Evolutionary conservation across 176 grass and related monocot genomes (phyloP).

Genomic region (Rhynchospora pubera): DNA sequence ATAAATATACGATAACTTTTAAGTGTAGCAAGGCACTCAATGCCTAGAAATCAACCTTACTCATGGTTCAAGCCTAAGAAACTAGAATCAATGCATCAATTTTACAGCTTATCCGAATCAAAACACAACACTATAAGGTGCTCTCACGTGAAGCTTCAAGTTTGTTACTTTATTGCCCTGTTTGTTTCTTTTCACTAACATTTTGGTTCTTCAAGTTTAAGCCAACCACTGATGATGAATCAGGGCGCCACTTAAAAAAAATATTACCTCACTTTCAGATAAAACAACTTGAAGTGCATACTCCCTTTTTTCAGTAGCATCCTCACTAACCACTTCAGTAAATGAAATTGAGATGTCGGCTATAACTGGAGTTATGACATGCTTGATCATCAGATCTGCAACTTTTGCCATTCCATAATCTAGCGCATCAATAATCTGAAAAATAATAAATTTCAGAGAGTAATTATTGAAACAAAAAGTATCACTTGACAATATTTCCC

Average conservation of each 20-base stretch:
- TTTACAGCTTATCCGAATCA: background rate
- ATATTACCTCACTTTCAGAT: conserved; percentile 50
- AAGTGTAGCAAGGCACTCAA: background rate
- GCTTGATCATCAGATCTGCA: conserved; percentile 67
- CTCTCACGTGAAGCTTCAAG: background rate
- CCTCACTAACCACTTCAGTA: conserved; percentile 45
- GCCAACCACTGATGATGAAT: background rate
- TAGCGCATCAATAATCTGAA: conserved; percentile 57
- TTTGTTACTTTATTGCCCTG: background rate
- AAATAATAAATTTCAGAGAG: conserved; percentile 13
- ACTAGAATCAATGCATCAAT: background rate
- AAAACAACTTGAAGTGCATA: conserved; percentile 37
- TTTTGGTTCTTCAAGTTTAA: background rate
- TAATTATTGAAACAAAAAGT: conserved; percentile 6
- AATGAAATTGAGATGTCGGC: conserved; percentile 38
- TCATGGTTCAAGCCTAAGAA: background rate
- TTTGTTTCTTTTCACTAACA: background rate
- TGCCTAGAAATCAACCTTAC: background rate
- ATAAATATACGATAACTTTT: background rate
- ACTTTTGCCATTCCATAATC: conserved; percentile 86
- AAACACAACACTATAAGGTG: background rate
- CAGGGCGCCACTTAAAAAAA: background rate
- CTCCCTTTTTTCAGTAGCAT: conserved; percentile 20
- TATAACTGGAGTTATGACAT: conserved; percentile 59
- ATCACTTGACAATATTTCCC: background rate